Conservation (phyloP, 768 basidiomycete genomes). For the Guyanaporus albipodus region DNA sequence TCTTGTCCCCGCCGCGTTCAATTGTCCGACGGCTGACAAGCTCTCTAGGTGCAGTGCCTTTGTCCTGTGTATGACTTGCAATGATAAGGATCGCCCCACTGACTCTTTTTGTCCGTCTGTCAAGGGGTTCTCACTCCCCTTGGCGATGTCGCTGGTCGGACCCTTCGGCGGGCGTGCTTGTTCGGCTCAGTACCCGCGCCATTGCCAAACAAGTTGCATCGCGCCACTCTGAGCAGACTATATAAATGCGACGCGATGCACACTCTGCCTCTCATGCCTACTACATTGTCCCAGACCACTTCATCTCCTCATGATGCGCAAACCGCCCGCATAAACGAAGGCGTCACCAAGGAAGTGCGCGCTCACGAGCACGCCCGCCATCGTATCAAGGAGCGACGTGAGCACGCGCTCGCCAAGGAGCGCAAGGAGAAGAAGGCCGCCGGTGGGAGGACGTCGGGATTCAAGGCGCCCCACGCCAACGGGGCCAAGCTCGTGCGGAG, state of each 20-base stretch:
- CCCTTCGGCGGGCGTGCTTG: constrained; percentile 24
- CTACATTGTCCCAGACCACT: constrained; percentile 23
- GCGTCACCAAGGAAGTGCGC: constrained; percentile 27
- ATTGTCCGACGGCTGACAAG: constrained; percentile 4
- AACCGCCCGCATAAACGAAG: constrained; percentile 16
- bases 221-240: constrained; percentile 26
- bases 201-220: constrained; percentile 10
- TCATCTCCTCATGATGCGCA: constrained; percentile 18
- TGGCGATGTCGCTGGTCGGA: constrained; percentile 2
- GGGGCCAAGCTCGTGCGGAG: constrained; percentile 20
- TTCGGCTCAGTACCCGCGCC: constrained; percentile 20
- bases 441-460: constrained; percentile 9
- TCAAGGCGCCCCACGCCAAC: constrained; percentile 15
- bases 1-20: constrained; percentile 3
- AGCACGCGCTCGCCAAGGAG: constrained; percentile 28
- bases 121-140: not conserved
- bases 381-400: constrained; percentile 30
- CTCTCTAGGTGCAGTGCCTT: constrained; percentile 25
- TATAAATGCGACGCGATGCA: constrained; percentile 25
- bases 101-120: constrained; percentile 5
- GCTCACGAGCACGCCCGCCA: constrained; percentile 34
- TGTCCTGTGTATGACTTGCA: constrained; percentile 16
- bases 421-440: constrained; percentile 30
- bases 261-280: constrained; percentile 27
- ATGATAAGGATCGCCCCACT: constrained; percentile 8